phyloP scores from a whole-genome alignment of 2,329 filamentous ascomycete species.

The Ascochyta pisi region DNA sequence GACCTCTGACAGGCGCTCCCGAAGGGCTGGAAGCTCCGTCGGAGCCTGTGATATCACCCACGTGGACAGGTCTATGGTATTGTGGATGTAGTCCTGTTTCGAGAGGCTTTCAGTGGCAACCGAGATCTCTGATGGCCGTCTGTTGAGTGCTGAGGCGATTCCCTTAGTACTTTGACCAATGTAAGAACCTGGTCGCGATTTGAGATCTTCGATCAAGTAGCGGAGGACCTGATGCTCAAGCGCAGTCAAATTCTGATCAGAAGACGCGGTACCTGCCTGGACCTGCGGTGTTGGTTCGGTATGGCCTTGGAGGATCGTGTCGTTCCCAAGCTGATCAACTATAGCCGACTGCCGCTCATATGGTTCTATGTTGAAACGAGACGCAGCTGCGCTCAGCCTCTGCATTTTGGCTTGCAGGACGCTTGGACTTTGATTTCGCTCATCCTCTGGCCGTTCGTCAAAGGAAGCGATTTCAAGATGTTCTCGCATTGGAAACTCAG shows the following conservation, averaged over 20 bases:
- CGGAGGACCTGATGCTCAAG: slow-evolving; percentile 18
- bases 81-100: slow-evolving; percentile 17
- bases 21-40: slow-evolving; percentile 12
- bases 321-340: not conserved
- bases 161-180: slow-evolving; percentile 18
- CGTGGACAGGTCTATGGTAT: slow-evolving; percentile 21
- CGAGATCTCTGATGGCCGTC: not conserved
- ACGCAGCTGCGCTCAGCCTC: slow-evolving; percentile 12
- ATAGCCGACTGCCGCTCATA: slow-evolving; percentile 1
- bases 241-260: not conserved
- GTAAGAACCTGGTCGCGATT: slow-evolving; percentile 25
- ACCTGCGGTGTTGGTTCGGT: not conserved
- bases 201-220: slow-evolving; percentile 21
- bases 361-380: slow-evolving; percentile 1
- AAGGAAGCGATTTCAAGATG: not conserved
- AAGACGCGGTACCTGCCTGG: not conserved
- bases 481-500: not conserved
- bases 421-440: not conserved
- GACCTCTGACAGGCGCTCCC: not conserved
- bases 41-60: slow-evolving; percentile 27
- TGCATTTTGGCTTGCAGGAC: slow-evolving; percentile 20
- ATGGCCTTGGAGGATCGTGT: not conserved
- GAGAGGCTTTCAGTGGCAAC: slow-evolving; percentile 10
- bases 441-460: not conserved
- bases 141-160: slow-evolving; percentile 17